Percentiles rank a stretch among this genome's conserved stretches.
These are phyloP conservation scores for Cicer cuneatum DNA, from an alignment of 306 rosid genomes.

Conservation along the genomic window DNA sequence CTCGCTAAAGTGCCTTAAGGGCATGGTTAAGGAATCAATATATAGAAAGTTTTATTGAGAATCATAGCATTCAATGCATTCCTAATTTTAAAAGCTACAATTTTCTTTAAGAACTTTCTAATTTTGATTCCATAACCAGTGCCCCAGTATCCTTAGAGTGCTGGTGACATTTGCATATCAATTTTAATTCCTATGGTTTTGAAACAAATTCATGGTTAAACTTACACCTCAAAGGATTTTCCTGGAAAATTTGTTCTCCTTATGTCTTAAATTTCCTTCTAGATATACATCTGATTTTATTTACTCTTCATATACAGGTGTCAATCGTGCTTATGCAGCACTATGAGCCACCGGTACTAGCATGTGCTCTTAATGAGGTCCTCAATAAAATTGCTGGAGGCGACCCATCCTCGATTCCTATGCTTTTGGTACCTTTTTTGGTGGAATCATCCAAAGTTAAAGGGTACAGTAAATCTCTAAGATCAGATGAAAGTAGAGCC, in stretches of 20 bases:
- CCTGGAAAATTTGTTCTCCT: not conserved
- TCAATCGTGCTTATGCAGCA: conserved; percentile 67
- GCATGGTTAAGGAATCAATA: not conserved
- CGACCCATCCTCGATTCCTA: conserved; percentile 52
- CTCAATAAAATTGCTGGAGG: conserved; percentile 55
- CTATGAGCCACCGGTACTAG: conserved; percentile 73
- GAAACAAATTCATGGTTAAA: conserved; percentile 15
- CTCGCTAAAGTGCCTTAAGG: not conserved
- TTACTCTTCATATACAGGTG: conserved; percentile 57
- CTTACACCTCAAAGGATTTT: not conserved
- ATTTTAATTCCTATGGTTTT: conserved; percentile 11
- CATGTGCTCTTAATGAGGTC: conserved; percentile 76
- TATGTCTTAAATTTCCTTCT: conserved; percentile 2
- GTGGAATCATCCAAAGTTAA: conserved; percentile 67
- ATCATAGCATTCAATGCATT: not conserved
- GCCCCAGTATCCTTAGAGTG: not conserved
- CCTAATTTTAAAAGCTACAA: not conserved
- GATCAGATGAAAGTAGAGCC: conserved; percentile 41
- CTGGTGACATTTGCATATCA: not conserved
- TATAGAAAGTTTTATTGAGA: not conserved
- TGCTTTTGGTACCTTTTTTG: conserved; percentile 66
- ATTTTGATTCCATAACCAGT: not conserved
- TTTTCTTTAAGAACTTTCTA: not conserved
- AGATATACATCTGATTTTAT: conserved; percentile 25
- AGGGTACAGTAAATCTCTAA: conserved; percentile 52